These are phyloP conservation scores for Craspedostauros australis DNA, from an alignment of 108 stramenopile species.

Conservation along the genomic window DNA sequence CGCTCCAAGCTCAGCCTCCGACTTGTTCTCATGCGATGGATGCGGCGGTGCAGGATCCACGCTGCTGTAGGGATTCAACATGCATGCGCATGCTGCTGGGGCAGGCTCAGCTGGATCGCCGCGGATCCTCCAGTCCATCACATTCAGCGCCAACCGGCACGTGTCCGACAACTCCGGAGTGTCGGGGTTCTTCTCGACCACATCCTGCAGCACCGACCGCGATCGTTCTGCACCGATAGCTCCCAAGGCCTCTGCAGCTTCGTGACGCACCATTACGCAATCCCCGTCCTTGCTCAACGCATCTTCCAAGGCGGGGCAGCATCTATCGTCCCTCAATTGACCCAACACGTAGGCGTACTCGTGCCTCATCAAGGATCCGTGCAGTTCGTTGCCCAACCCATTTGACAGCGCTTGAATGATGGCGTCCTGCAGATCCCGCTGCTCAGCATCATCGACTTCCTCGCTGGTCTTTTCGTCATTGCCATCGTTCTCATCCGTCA, in stretches of 20 bases:
- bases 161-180: slow-evolving; percentile 80
- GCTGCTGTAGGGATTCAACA: slow-evolving; percentile 75
- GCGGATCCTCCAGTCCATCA: slow-evolving; percentile 56
- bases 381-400: slow-evolving; percentile 37
- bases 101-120: no score
- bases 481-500: background rate
- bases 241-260: slow-evolving; percentile 92
- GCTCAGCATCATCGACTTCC: slow-evolving; percentile 8
- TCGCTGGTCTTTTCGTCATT: slow-evolving; percentile 7
- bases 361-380: slow-evolving; percentile 90
- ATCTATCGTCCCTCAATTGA: slow-evolving; percentile 78
- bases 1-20: slow-evolving; percentile 50
- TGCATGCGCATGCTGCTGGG: slow-evolving; percentile 70
- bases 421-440: slow-evolving; percentile 1
- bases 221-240: slow-evolving; percentile 61
- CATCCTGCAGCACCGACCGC: slow-evolving; percentile 28
- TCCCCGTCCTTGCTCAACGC: slow-evolving; percentile 51
- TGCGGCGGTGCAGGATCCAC: slow-evolving; percentile 86
- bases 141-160: slow-evolving; percentile 80
- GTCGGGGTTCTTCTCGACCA: slow-evolving; percentile 31
- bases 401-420: slow-evolving; percentile 42
- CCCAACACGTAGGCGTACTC: slow-evolving; percentile 98
- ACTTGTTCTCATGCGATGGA: slow-evolving; percentile 49
- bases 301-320: slow-evolving; percentile 40
- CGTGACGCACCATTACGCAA: slow-evolving; percentile 95